These are phyloP conservation scores for Cryptococcus sp. DNA, from an alignment of 1,284 basidiomycete species.

Conservation along the genomic window DNA sequence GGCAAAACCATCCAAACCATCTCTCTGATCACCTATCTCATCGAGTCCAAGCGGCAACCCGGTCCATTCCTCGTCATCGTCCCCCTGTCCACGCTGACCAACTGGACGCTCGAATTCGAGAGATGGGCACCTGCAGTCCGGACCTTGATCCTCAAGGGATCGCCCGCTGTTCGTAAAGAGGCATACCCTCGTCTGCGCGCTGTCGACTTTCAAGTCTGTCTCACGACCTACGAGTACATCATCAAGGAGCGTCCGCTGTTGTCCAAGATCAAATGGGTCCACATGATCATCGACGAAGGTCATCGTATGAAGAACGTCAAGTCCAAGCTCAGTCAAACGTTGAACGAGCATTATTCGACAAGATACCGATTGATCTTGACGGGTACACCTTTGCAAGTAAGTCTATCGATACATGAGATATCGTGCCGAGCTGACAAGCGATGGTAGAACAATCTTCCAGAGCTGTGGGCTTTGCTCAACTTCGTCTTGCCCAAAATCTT, in stretches of 20 bases:
- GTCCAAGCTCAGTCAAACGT: conserved; percentile 88
- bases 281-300: conserved; percentile 99
- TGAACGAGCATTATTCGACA: conserved; percentile 90
- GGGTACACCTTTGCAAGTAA: conserved; percentile 86
- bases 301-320: conserved; percentile 99
- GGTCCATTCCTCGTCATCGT: conserved; percentile 98
- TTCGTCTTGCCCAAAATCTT: conserved; percentile 98
- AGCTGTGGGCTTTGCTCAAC: conserved; percentile 97
- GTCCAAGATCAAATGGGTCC: conserved; percentile 93
- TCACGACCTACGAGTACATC: conserved; percentile 99
- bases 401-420: conserved; percentile 14
- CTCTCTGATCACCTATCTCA: conserved; percentile 92
- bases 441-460: conserved; percentile 85
- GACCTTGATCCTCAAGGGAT: conserved; percentile 90
- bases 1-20: conserved; percentile 97
- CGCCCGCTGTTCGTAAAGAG: conserved; percentile 61
- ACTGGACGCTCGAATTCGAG: conserved; percentile 96
- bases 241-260: conserved; percentile 94
- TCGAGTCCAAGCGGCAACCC: conserved; percentile 85
- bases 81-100: conserved; percentile 96
- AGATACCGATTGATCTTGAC: conserved; percentile 95
- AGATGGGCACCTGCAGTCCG: conserved; percentile 93
- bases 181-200: conserved; percentile 47
- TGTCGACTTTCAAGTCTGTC: conserved; percentile 86
- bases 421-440: conserved; percentile 9